Conservation (phyloP, 2,329 filamentous ascomycete species). For the Albifimbria verrucaria region DNA sequence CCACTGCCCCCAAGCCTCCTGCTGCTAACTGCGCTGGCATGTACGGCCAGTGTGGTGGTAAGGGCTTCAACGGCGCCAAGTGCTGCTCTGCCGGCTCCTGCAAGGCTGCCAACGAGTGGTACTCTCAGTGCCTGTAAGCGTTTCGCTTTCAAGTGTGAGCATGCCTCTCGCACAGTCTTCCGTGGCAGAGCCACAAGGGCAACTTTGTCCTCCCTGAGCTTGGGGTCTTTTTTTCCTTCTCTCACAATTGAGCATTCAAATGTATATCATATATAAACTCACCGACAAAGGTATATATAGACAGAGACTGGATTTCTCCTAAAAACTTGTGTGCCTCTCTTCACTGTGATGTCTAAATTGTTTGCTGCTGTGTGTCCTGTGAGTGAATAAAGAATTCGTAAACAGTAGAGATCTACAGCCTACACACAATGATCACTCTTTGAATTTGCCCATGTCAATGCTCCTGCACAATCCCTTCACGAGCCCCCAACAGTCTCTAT, state of each 20-base stretch:
- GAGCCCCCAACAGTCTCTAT: too few species aligned
- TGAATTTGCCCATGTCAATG: too few species aligned
- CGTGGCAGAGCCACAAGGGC: not conserved
- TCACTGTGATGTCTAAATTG: too few species aligned
- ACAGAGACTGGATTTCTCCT: not conserved
- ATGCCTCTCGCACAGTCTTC: not conserved
- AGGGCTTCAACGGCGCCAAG: not conserved
- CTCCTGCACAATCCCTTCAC: too few species aligned
- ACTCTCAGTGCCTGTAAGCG: conserved; percentile 1
- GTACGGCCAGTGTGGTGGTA: not conserved
- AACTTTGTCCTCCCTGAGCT: not conserved
- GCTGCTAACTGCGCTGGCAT: not conserved
- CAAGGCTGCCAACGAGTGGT: not conserved
- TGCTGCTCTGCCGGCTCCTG: not conserved
- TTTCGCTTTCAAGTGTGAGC: not conserved
- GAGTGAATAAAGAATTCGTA: too few species aligned
- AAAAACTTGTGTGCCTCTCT: too few species aligned
- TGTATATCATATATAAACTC: not conserved
- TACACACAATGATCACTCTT: too few species aligned
- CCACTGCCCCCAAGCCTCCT: not conserved
- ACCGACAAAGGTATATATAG: not conserved
- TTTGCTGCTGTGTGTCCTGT: too few species aligned
- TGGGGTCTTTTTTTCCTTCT: not conserved
- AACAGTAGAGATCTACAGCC: too few species aligned
- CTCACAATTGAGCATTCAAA: not conserved